A percentile compares a stretch with the other conserved stretches of the same genome.
Evolutionary conservation across 2,329 filamentous ascomycete genomes (phyloP).

Genomic region (Verticillium klebahnii): DNA sequence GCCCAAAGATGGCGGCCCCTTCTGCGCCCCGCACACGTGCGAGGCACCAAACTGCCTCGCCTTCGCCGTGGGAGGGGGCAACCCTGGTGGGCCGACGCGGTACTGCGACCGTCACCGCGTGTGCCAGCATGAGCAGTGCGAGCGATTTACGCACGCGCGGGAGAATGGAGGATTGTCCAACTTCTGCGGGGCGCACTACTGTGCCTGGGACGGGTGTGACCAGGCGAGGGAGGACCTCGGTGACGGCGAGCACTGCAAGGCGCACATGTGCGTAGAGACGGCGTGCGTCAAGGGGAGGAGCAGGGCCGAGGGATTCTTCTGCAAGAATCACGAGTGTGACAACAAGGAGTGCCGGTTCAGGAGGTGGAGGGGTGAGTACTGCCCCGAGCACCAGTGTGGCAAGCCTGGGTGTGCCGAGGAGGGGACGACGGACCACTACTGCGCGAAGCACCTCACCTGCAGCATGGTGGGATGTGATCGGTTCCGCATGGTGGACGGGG

Average conservation of each 20-base stretch:
- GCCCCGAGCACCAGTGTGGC: conserved; percentile 20
- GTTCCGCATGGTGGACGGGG: conserved; percentile 7
- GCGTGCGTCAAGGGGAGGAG: conserved; percentile 17
- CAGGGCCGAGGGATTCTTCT: conserved; percentile 6
- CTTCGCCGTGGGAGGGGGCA: conserved; percentile 14
- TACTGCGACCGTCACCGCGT: conserved; percentile 24
- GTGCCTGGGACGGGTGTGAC: conserved; percentile 20
- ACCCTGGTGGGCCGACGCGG: conserved; percentile 10
- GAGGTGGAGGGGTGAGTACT: conserved; percentile 15
- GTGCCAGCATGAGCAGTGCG: conserved; percentile 17
- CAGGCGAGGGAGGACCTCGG: conserved; percentile 13
- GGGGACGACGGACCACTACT: conserved; percentile 15
- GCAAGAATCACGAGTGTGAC: conserved; percentile 20
- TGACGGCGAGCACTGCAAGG: conserved; percentile 13
- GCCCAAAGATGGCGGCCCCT: conserved; percentile 7
- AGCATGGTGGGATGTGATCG: conserved; percentile 7
- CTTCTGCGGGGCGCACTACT: conserved; percentile 24
- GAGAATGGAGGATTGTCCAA: conserved; percentile 17
- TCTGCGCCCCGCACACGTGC: conserved; percentile 23
- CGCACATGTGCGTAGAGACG: conserved; percentile 14
- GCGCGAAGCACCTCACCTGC: conserved; percentile 15
- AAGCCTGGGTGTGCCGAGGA: conserved; percentile 19
- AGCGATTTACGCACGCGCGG: conserved; percentile 19
- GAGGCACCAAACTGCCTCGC: conserved; percentile 17
- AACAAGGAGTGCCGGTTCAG: conserved; percentile 16